phyloP scores from a whole-genome alignment of 345 rosid species.

The Acer negundo region DNA sequence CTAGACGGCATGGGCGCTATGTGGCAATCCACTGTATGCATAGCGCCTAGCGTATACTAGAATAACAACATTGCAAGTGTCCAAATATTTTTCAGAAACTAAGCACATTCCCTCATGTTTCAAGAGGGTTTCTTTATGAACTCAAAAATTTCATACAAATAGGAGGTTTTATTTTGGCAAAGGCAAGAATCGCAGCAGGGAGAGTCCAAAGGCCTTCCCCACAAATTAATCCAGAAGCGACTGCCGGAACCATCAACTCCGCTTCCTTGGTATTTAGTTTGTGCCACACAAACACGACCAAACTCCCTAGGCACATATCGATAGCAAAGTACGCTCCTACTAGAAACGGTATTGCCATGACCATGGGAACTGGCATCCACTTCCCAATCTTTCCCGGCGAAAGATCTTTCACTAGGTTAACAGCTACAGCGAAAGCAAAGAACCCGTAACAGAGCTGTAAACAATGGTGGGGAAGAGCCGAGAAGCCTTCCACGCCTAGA shows the following conservation, averaged over 20 bases:
- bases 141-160: constrained; percentile 79
- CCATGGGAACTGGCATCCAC: constrained; percentile 93
- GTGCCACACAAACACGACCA: constrained; percentile 62
- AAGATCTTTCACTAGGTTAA: constrained; percentile 66
- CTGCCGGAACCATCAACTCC: constrained; percentile 81
- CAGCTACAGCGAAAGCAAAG: constrained; percentile 69
- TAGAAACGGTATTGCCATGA: constrained; percentile 80
- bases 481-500: constrained; percentile 60
- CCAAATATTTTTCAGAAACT: background rate
- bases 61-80: too few species aligned
- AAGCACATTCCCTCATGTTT: background rate
- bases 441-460: constrained; percentile 69
- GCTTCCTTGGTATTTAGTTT: constrained; percentile 62
- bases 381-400: constrained; percentile 61
- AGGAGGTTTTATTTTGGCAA: constrained; percentile 80
- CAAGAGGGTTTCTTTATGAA: constrained; percentile 31
- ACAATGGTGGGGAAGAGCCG: constrained; percentile 64
- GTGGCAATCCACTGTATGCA: too few species aligned
- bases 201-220: constrained; percentile 95
- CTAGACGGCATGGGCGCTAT: too few species aligned
- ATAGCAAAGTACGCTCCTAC: constrained; percentile 93
- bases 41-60: too few species aligned
- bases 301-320: constrained; percentile 84
- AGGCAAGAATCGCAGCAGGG: constrained; percentile 79
- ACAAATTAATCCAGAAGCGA: constrained; percentile 87